These are phyloP conservation scores for Piedraia hortae DNA, from an alignment of 2,329 filamentous ascomycete species.

Conservation along the genomic window DNA sequence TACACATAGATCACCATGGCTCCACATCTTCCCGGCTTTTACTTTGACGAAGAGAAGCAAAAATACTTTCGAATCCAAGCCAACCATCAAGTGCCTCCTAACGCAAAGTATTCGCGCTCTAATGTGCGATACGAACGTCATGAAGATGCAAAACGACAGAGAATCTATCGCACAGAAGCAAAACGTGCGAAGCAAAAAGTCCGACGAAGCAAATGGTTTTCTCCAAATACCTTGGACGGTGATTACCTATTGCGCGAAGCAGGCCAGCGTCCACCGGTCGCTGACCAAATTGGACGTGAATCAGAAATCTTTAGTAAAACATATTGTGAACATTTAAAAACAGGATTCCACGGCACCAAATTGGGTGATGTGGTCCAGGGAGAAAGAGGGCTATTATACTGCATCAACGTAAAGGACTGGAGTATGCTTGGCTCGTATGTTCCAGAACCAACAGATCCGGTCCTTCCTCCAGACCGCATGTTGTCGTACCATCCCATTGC, in stretches of 20 bases:
- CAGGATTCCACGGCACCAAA: too few species aligned
- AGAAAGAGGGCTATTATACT: too few species aligned
- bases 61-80: conserved; percentile 23
- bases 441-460: too few species aligned
- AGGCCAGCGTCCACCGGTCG: conserved; percentile 1
- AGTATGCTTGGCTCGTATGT: too few species aligned
- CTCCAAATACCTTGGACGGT: conserved; percentile 1
- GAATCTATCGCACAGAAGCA: conserved; percentile 3
- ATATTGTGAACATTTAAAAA: too few species aligned
- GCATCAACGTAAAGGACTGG: too few species aligned
- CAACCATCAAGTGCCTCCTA: conserved; percentile 12
- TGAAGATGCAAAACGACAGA: conserved; percentile 10
- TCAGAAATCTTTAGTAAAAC: background rate
- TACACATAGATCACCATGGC: too few species aligned
- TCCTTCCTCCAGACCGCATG: too few species aligned
- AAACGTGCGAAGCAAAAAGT: conserved; percentile 5
- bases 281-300: background rate
- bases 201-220: conserved; percentile 3
- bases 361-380: too few species aligned
- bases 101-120: conserved; percentile 15
- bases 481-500: too few species aligned
- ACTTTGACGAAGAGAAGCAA: conserved; percentile 16
- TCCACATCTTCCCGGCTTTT: conserved; percentile 1
- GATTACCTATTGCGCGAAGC: conserved; percentile 2
- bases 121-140: conserved; percentile 15